Evolutionary conservation across 768 basidiomycete species (phyloP).

Genomic region (Mycena albidolilacea): DNA sequence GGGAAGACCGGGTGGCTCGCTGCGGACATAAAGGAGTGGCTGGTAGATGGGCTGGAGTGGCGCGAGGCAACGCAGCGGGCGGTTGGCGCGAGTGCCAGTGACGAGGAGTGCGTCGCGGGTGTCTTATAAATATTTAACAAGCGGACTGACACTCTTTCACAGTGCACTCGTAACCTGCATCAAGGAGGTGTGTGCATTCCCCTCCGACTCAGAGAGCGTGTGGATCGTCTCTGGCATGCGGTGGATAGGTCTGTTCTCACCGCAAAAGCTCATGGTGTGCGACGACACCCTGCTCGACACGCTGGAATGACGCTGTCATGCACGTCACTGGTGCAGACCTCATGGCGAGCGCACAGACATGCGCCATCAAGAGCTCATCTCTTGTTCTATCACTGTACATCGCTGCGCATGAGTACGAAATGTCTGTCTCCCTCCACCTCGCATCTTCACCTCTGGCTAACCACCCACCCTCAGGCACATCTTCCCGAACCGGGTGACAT

Average conservation of each 20-base stretch:
- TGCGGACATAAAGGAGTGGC: no score
- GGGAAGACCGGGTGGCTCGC: no score
- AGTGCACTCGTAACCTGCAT: constrained; percentile 79
- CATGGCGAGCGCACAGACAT: no score
- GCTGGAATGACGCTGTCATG: no score
- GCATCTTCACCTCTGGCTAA: no score
- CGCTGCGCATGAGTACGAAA: no score
- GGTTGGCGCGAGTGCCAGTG: constrained; percentile 73
- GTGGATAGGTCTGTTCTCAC: constrained; percentile 94
- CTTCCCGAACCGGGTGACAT: no score
- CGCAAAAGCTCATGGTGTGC: constrained; percentile 70
- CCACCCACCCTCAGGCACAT: no score
- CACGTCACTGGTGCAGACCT: no score
- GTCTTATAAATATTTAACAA: not conserved
- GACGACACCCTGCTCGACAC: constrained; percentile 91
- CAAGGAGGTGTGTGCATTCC: constrained; percentile 80
- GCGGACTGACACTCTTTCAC: constrained; percentile 45
- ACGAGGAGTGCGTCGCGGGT: constrained; percentile 70
- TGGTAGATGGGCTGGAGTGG: constrained; percentile 84
- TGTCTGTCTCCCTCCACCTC: no score
- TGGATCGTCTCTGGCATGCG: constrained; percentile 91
- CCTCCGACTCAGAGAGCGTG: constrained; percentile 73
- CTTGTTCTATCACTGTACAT: no score
- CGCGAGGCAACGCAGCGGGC: constrained; percentile 85
- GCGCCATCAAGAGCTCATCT: no score